Percentiles rank a stretch among this genome's conserved stretches.
These are phyloP conservation scores for Phytophthora cactorum DNA, from an alignment of 352 stramenopile genomes.

Conservation along the genomic window DNA sequence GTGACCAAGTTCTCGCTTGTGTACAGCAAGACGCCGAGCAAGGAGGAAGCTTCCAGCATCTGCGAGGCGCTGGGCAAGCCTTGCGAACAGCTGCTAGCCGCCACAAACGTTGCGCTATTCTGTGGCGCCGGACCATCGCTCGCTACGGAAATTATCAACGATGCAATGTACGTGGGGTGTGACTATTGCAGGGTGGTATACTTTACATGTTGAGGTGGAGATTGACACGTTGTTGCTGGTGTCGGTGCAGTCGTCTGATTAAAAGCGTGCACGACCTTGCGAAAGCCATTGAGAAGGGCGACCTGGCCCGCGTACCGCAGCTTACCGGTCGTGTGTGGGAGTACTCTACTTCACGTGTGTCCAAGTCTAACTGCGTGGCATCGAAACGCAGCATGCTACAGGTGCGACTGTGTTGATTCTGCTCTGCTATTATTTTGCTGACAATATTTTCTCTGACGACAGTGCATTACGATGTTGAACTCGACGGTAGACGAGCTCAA, in stretches of 20 bases:
- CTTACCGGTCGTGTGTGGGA: constrained; percentile 88
- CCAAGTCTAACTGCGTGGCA: constrained; percentile 88
- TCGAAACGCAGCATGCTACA: constrained; percentile 89
- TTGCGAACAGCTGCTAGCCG: constrained; percentile 79
- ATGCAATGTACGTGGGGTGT: constrained; percentile 58
- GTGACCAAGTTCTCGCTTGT: constrained; percentile 91
- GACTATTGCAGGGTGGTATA: not conserved
- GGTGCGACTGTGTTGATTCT: constrained; percentile 32
- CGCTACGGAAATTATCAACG: constrained; percentile 70
- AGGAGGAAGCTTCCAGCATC: constrained; percentile 76
- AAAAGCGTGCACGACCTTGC: constrained; percentile 74
- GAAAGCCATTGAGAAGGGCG: constrained; percentile 47
- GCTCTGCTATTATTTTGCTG: not conserved
- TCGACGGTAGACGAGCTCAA: constrained; percentile 84
- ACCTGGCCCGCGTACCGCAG: constrained; percentile 67
- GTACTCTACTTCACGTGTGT: constrained; percentile 64
- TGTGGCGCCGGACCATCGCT: constrained; percentile 80
- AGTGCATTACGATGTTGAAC: constrained; percentile 85
- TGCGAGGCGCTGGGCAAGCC: constrained; percentile 80
- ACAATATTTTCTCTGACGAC: not conserved
- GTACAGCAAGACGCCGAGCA: constrained; percentile 76
- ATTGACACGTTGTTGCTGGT: constrained; percentile 4
- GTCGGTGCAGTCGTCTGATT: constrained; percentile 60
- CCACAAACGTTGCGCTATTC: constrained; percentile 81
- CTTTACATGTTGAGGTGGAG: constrained; percentile 6